phyloP scores from a whole-genome alignment of 2,329 filamentous ascomycete genomes.

The Aureobasidium sp. region DNA sequence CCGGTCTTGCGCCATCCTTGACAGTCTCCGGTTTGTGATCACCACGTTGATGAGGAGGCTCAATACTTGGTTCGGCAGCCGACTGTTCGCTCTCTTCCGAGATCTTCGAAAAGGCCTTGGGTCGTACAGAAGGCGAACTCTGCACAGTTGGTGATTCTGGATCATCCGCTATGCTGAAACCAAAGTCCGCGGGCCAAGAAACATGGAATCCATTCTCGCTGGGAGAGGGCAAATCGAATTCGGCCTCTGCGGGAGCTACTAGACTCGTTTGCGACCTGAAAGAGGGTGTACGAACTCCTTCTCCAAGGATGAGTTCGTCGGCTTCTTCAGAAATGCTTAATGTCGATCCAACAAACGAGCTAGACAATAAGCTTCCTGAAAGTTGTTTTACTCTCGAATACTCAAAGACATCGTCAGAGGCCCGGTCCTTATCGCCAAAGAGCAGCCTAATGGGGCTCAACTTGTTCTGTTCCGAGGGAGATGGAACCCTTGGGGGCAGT shows the following conservation, averaged over 20 bases:
- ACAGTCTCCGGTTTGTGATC: no score
- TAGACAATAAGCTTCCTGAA: conserved; percentile 11
- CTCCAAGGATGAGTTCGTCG: conserved; percentile 8
- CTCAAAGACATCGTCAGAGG: conserved; percentile 1
- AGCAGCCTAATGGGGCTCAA: background rate
- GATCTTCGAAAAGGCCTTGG: background rate
- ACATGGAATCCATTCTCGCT: conserved; percentile 10
- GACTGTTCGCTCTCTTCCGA: conserved; percentile 4
- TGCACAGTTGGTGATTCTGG: conserved; percentile 3
- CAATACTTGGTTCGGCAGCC: background rate
- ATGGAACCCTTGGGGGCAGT: background rate
- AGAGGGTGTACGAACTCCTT: background rate
- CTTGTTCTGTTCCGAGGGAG: background rate
- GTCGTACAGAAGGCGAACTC: conserved; percentile 7
- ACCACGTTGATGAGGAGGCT: background rate
- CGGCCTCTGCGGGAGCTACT: background rate
- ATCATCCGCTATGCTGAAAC: background rate
- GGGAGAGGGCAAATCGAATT: conserved; percentile 1
- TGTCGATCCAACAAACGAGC: conserved; percentile 10
- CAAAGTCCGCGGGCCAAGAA: conserved; percentile 11
- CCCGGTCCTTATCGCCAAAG: background rate
- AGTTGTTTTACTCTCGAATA: conserved; percentile 11
- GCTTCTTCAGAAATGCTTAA: conserved; percentile 13
- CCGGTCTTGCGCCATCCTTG: background rate
- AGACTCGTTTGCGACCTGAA: background rate